These are phyloP conservation scores for Aspergillus avenaceus DNA, from an alignment of 495 filamentous ascomycete species.

Conservation along the genomic window DNA sequence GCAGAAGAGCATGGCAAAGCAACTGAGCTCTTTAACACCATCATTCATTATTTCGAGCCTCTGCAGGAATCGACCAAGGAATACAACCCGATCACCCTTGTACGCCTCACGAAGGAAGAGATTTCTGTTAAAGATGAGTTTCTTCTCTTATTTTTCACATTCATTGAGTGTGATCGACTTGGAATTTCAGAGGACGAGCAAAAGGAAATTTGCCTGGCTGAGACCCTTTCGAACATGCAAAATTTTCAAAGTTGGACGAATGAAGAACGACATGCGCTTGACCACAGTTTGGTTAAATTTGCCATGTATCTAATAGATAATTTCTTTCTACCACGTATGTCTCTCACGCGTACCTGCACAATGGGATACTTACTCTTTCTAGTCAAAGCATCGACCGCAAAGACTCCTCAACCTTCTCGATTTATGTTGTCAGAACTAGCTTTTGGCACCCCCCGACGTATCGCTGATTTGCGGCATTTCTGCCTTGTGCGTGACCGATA, in stretches of 20 bases:
- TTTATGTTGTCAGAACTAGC: background rate
- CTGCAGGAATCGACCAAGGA: background rate
- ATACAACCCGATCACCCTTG: conserved; percentile 6
- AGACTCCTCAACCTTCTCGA: conserved; percentile 4
- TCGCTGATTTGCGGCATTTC: background rate
- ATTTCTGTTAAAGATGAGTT: conserved; percentile 5
- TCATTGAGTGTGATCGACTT: background rate
- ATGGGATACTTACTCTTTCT: background rate
- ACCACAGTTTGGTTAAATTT: background rate
- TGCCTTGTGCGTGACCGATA: conserved; percentile 7
- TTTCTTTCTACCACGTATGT: conserved; percentile 5
- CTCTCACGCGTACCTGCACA: background rate
- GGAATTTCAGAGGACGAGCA: background rate
- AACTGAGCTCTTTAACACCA: background rate
- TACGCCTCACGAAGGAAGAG: background rate
- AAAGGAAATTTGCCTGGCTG: background rate
- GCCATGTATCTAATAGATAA: conserved; percentile 1
- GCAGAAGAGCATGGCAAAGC: background rate
- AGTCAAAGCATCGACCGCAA: conserved; percentile 1
- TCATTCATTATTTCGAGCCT: conserved; percentile 3
- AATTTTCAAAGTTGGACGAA: background rate
- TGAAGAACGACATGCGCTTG: background rate
- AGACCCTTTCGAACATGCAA: background rate
- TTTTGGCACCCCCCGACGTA: conserved; percentile 6
- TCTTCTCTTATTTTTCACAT: conserved; percentile 4